Conservation (phyloP, 208 protist species). For the Trypanosoma cruzi region DNA sequence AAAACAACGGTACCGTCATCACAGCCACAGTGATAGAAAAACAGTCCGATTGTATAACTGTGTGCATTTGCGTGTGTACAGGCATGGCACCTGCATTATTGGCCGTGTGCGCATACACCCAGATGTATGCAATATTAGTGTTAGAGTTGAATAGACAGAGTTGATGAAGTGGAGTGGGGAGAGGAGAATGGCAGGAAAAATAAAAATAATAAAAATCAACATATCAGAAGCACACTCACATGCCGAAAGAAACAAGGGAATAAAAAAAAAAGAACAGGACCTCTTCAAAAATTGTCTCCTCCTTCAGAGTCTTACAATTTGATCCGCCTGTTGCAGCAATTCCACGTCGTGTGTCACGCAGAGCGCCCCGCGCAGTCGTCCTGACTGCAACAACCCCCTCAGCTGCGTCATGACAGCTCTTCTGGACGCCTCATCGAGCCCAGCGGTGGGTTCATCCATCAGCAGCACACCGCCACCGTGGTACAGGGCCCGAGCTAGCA, state of each 20-base stretch:
- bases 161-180: no score
- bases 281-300: background rate
- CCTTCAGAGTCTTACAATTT: conserved; percentile 40
- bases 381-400: conserved; percentile 43
- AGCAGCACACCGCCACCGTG: conserved; percentile 61
- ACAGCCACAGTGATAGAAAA: no score
- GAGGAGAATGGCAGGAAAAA: no score
- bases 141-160: no score
- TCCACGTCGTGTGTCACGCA: conserved; percentile 69
- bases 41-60: no score
- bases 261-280: conserved; percentile 1
- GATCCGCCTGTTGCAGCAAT: conserved; percentile 56
- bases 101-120: no score
- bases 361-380: conserved; percentile 47
- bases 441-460: conserved; percentile 81
- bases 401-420: conserved; percentile 43
- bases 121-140: no score
- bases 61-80: no score
- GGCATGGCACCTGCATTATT: no score
- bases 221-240: conserved; percentile 4
- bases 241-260: conserved; percentile 1
- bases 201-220: no score
- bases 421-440: conserved; percentile 59
- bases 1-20: no score
- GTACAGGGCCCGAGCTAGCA: conserved; percentile 78